These are phyloP conservation scores for Leishmania major DNA, from an alignment of 208 protist species.

Conservation along the genomic window DNA sequence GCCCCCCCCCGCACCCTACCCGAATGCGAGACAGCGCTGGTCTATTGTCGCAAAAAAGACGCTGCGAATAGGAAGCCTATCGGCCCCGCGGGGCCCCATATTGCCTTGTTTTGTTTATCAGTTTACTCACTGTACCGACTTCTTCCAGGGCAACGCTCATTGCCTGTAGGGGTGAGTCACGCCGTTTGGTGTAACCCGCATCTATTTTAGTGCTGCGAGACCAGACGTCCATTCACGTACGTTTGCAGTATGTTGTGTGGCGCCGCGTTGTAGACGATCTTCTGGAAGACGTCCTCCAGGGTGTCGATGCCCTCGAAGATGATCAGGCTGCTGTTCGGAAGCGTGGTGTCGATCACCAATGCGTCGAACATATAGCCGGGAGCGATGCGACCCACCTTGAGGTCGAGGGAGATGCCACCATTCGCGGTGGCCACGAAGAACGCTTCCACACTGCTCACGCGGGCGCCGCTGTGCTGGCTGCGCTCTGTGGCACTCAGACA, in stretches of 20 bases:
- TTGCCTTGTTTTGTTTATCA: background rate
- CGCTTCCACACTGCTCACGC: constrained; percentile 60
- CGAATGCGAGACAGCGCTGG: background rate
- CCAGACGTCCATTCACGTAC: constrained; percentile 65
- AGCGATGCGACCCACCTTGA: constrained; percentile 89
- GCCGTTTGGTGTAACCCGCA: background rate
- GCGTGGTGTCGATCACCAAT: constrained; percentile 75
- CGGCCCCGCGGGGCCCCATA: background rate
- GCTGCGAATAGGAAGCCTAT: background rate
- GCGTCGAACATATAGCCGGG: constrained; percentile 91
- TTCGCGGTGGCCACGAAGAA: constrained; percentile 91
- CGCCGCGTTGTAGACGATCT: constrained; percentile 73
- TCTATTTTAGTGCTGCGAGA: constrained; percentile 36
- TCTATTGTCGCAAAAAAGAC: background rate
- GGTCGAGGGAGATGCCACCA: constrained; percentile 82
- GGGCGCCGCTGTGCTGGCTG: constrained; percentile 24
- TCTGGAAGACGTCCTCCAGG: constrained; percentile 70
- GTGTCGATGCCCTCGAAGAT: constrained; percentile 67
- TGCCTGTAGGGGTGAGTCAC: background rate
- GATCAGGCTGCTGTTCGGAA: constrained; percentile 43
- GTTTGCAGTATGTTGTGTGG: constrained; percentile 66
- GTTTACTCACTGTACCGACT: background rate
- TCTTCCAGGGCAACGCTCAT: background rate
- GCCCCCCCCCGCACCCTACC: background rate
- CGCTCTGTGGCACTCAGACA: constrained; percentile 27